phyloP scores from a whole-genome alignment of 805 yeast genomes.

The Zygosaccharomyces gambellarensis region DNA sequence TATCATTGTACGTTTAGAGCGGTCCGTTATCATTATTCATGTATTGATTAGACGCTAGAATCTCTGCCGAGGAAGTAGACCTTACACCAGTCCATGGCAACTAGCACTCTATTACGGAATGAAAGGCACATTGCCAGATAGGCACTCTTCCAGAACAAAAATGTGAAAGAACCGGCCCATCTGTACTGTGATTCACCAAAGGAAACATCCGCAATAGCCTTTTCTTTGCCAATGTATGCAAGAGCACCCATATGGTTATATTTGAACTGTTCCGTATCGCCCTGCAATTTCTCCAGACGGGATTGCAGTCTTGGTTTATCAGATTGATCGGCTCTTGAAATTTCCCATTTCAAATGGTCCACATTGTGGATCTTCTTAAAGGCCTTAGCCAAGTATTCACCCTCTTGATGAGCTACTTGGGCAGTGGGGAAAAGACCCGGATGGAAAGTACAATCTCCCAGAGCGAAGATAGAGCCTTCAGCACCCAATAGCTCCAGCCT shows the following conservation, averaged over 20 bases:
- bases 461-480: conserved; percentile 70
- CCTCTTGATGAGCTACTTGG: conserved; percentile 95
- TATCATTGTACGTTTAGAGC: neutral
- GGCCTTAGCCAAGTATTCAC: conserved; percentile 68
- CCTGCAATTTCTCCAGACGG: conserved; percentile 40
- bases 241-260: conserved; percentile 89
- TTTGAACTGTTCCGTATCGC: conserved; percentile 55
- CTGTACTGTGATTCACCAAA: conserved; percentile 73
- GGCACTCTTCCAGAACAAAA: conserved; percentile 92
- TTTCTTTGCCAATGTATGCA: conserved; percentile 89
- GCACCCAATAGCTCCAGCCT: conserved; percentile 74
- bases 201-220: conserved; percentile 88
- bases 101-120: conserved; percentile 81
- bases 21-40: neutral
- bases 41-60: conserved; percentile 35
- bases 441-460: conserved; percentile 89
- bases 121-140: conserved; percentile 90
- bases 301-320: conserved; percentile 39
- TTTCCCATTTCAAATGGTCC: conserved; percentile 49
- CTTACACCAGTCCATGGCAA: conserved; percentile 84
- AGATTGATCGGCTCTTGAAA: conserved; percentile 37
- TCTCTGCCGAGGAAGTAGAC: conserved; percentile 89
- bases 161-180: conserved; percentile 80
- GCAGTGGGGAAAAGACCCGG: conserved; percentile 94
- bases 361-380: conserved; percentile 61